Evolutionary conservation across 2,329 filamentous ascomycete species (phyloP), one percentile per base, ranked within the genome.

Genomic region (Talaromyces atroroseus): DNA sequence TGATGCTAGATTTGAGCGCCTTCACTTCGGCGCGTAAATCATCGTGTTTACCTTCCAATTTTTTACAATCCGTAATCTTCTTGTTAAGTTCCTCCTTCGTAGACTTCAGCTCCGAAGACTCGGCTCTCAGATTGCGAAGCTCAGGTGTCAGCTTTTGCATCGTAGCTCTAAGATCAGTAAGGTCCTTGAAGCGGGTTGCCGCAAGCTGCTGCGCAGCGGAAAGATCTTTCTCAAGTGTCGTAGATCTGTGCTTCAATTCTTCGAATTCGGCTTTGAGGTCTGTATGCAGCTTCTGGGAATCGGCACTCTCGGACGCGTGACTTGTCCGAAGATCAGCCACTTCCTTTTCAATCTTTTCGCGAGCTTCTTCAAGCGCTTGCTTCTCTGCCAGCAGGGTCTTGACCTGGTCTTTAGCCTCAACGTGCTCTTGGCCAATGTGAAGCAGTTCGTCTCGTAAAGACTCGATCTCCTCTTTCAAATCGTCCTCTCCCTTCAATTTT

Each of bases 71-170:
- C 2, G 76, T 72, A 3, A 75, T 79, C 61, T 82, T 83, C 60
- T 76, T 79, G 0, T 81, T 78, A 1, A 96, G 79, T 59, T 95
- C 89, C 48, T 92, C 87, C 66, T 88, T 92, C 2, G 83, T 80
- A 0, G 78, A 78, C 70, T 90, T 92, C 34, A 97, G 78, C 42
- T 86, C 82, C 0, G 83, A 82, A 29, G 89, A 86, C 64, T 97
- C 92, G 49, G 86, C 84, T 7, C 90, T 84, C 20, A 97, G 78
- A 46, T 78, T 86, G 68, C 87, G 88, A 23, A 97, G 76, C 71
- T 99, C 92, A 0, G 90, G 88, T 66, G 96, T 92, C 0, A 88
- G 82, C 69, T 94, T 95, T 62, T 91, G 86, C 29, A 96, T 73
- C 2, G 92, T 79, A 59, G 92, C 88, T 20, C 87, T 82, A 47